Conservation (phyloP, 2,329 filamentous ascomycete genomes). For the Botrytis pseudocinerea region DNA sequence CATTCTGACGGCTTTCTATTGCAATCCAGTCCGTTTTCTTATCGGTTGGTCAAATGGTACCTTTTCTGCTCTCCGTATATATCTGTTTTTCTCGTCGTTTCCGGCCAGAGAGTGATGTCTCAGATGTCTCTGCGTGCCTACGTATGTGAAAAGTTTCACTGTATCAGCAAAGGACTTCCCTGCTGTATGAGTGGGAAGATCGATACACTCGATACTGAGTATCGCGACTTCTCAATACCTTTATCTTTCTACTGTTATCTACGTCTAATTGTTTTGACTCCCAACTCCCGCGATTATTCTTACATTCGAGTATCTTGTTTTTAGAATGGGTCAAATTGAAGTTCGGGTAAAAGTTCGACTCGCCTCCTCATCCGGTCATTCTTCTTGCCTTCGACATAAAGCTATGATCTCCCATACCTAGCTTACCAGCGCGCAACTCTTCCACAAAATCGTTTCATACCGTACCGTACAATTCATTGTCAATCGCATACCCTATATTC, state of each 20-base stretch:
- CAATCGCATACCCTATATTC: accelerated
- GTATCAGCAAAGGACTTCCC: background rate
- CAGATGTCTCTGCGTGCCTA: background rate
- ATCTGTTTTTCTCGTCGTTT: background rate
- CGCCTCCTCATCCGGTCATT: background rate
- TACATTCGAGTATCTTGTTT: background rate
- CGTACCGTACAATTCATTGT: background rate
- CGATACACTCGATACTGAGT: background rate
- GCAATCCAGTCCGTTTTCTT: constrained; percentile 10
- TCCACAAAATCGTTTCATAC: background rate
- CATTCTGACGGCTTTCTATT: background rate
- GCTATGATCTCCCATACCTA: background rate
- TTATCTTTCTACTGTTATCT: background rate
- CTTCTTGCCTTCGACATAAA: background rate
- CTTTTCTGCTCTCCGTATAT: background rate
- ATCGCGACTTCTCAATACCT: background rate
- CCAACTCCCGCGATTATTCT: background rate
- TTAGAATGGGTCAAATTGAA: background rate
- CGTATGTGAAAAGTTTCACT: background rate
- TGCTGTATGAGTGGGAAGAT: background rate
- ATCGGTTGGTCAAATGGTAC: constrained; percentile 14
- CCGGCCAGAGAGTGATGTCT: background rate
- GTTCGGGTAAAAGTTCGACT: background rate
- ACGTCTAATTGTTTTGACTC: background rate
- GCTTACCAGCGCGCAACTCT: background rate